Base-by-base conservation (phyloP, 495 filamentous ascomycete species). In the Evernia prunastri region DNA sequence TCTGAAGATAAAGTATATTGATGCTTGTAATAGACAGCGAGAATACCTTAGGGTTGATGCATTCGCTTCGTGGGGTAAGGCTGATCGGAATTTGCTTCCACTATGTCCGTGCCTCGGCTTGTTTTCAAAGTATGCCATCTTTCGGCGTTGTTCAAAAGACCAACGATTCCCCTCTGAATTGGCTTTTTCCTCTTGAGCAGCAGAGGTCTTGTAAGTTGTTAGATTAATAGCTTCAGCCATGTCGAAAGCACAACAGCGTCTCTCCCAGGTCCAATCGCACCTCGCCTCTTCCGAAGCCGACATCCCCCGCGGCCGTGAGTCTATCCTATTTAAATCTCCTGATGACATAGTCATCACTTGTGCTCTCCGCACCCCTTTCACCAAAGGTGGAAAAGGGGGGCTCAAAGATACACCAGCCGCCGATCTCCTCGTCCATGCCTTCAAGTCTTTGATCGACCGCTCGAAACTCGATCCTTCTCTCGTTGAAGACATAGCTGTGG, bases 341-440 rank as follows among this genome's bases (percentile, higher is more conserved):
- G 84, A 89, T 74, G 87, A 90, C 72, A 85, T 97, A 71, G 94
- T 98, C 65, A 84, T 98, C 63, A 97, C 94, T 67, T 89, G 88
- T 70, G 91, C 90, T 67, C 89, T 97, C 71, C 92, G 94, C 61
- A 95, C 91, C 23, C 84, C 94, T 63, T 86, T 96, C 72, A 95
- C 90, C 60, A 95, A 90, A 78, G 94, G 91, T 69, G 91, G 92
- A 68, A 91, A 91, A 78, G 94, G 94, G 70, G 84, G 82, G 37
- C 94, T 98, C 82, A 97, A 97, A 83, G 95, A 98, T 59, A 96
- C 93, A 20, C 79, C 82, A 10, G 89, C 88, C 7, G 82, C 89
- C 27, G 92, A 98, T 73, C 81, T 98, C 64, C 87, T 98, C 70
- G 86, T 84, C 42, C 91, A 91, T 69, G 85, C 90, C 62, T 87